Conservation (phyloP, 306 rosid genomes). For the Medicago ruthenica region DNA sequence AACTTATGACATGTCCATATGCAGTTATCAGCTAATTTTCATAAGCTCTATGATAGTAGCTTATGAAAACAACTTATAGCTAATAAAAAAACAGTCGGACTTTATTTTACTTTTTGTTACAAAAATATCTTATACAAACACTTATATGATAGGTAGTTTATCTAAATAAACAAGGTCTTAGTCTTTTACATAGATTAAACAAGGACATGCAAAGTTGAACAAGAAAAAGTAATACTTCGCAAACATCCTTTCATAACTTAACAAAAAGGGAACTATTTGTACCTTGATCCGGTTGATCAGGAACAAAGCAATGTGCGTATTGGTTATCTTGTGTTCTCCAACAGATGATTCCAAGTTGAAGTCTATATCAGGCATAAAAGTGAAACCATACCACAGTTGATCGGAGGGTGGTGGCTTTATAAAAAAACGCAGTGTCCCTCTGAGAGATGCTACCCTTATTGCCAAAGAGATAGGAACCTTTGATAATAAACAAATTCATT, state of each 20-base stretch:
- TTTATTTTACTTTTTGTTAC: background rate
- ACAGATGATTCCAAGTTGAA: conserved; percentile 78
- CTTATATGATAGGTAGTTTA: background rate
- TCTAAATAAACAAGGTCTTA: background rate
- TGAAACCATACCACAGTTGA: conserved; percentile 87
- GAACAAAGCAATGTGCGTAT: conserved; percentile 67
- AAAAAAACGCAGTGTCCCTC: conserved; percentile 84
- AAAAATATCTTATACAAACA: background rate
- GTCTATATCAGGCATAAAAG: conserved; percentile 88
- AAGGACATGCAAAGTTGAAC: conserved; percentile 1
- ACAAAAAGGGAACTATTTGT: conserved; percentile 46
- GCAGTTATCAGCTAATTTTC: background rate
- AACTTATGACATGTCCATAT: background rate
- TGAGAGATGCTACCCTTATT: conserved; percentile 77
- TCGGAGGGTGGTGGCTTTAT: conserved; percentile 98
- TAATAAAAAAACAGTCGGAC: background rate
- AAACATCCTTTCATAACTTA: conserved; percentile 7
- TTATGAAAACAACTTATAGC: background rate
- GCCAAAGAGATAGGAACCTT: conserved; percentile 88
- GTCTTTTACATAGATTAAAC: background rate
- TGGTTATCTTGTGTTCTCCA: conserved; percentile 87
- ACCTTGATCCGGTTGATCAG: conserved; percentile 84
- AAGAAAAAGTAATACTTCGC: background rate
- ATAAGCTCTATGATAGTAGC: background rate
- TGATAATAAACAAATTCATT: conserved; percentile 46